A percentile compares a stretch with the other conserved stretches of the same genome.
Conservation (phyloP, 192 early-diverging fungal species). For the Mortierella alpina region DNA sequence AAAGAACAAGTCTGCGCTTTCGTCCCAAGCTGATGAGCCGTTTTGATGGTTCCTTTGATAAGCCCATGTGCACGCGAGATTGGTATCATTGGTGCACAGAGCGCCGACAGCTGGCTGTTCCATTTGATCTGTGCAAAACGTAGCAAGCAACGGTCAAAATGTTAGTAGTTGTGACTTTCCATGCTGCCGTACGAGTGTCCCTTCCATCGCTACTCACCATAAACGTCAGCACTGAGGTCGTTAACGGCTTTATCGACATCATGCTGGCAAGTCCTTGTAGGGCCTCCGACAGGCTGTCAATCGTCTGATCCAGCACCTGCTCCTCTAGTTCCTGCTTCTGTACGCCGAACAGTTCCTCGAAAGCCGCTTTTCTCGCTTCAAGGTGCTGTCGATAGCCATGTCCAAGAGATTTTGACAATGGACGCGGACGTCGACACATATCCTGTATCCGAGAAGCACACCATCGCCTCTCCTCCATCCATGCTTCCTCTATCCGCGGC, state of each 20-base stretch:
- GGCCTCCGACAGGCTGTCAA: neutral
- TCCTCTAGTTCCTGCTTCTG: constrained; percentile 7
- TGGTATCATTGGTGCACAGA: constrained; percentile 19
- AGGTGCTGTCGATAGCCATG: too few species aligned
- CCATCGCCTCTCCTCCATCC: neutral
- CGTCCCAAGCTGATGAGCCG: constrained; percentile 5
- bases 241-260: too few species aligned
- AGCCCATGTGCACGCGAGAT: neutral
- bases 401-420: too few species aligned
- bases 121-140: constrained; percentile 6
- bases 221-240: neutral
- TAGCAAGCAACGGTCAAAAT: neutral
- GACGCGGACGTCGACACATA: constrained; percentile 1
- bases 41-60: neutral
- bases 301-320: constrained; percentile 3
- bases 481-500: neutral
- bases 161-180: neutral
- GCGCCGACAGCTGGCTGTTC: constrained; percentile 24
- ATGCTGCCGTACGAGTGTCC: neutral
- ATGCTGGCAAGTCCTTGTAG: neutral
- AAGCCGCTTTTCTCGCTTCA: neutral
- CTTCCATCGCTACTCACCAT: neutral
- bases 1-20: neutral
- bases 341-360: constrained; percentile 15
- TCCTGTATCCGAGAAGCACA: constrained; percentile 11